These are phyloP conservation scores for Rhizophagus clarus DNA, from an alignment of 192 early-diverging fungal species.

Conservation along the genomic window DNA sequence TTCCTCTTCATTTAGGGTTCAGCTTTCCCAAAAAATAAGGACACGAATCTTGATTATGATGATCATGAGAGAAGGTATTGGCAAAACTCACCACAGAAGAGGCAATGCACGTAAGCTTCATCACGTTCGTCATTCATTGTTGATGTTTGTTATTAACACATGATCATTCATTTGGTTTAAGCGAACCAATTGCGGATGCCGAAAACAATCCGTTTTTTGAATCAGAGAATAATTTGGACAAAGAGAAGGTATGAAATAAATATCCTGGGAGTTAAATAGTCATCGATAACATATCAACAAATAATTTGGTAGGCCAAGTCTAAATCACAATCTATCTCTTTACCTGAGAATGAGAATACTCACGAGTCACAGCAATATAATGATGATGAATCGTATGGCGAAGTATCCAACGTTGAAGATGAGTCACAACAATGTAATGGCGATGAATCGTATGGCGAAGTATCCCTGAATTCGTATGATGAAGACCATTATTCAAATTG, in stretches of 20 bases:
- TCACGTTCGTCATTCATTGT: constrained; percentile 16
- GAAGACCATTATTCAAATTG: too few relatives aligned
- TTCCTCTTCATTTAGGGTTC: constrained; percentile 13
- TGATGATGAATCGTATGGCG: too few relatives aligned
- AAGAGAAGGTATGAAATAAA: neutral
- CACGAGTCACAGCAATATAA: too few relatives aligned
- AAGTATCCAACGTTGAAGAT: too few relatives aligned
- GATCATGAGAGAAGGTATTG: constrained; percentile 11
- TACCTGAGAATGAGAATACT: too few relatives aligned
- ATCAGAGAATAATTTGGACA: neutral
- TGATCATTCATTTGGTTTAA: constrained; percentile 23
- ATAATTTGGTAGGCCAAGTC: too few relatives aligned
- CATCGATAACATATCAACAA: too few relatives aligned
- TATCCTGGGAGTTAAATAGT: too few relatives aligned
- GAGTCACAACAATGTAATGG: too few relatives aligned
- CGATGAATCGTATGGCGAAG: too few relatives aligned
- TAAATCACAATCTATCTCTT: too few relatives aligned
- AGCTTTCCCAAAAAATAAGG: neutral
- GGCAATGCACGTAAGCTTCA: constrained; percentile 24
- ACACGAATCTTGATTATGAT: constrained; percentile 10
- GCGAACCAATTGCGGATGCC: constrained; percentile 2
- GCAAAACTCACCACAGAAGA: constrained; percentile 14
- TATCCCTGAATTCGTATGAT: too few relatives aligned
- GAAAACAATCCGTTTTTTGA: constrained; percentile 19
- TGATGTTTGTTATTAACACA: constrained; percentile 12